Base-by-base conservation (phyloP, 352 stramenopile species). In the Phytopythium boreale region DNA sequence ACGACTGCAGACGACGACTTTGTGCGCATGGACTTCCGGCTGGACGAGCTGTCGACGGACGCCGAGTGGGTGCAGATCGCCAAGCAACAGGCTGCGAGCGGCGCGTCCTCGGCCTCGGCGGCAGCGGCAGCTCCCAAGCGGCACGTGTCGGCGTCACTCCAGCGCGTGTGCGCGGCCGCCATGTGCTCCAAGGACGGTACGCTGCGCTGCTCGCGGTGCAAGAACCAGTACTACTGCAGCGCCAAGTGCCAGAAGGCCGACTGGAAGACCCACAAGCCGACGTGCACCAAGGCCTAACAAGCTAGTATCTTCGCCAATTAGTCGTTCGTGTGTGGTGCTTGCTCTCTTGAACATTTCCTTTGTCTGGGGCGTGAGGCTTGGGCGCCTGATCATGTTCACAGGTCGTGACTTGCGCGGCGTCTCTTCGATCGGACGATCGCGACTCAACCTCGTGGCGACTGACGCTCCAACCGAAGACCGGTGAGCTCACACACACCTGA, bases 211-310 rank as follows among this genome's bases (percentile, higher is more conserved):
- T 90, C 83, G 61, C 79, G 87, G 19, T 96, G 88, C 77, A 92
- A 91, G 67, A 74, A 76, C 50, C 83, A 92, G 61, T 93, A 89
- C 67, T 96, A 96, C 67, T 96, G 88, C 75, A 83, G 79, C 56
- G 66, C 77, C n/a, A 78, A 77, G 64, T 96, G 88, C 71, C 88
- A 96, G 56, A 92, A 92, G 67, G 59, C 71, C 36, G 82, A 96
- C 69, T 96, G 88, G 88, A 90, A 89, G 59, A 71, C 80, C 60
- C 88, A 96, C 76, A 95, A 95, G 66, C 56, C 76, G 19, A 62
- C 72, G 47, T 96, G 88, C 66, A n/a, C 34, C 55, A 50, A 60
- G 36, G 55, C 36, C 8, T 58, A 58, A 58, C 27, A 44, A 14
- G 51, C 19, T 58, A 17, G 15, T 1, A 39, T 7, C 6, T 56